phyloP scores from a whole-genome alignment of 2,329 filamentous ascomycete species.

The Phialophora expanda region DNA sequence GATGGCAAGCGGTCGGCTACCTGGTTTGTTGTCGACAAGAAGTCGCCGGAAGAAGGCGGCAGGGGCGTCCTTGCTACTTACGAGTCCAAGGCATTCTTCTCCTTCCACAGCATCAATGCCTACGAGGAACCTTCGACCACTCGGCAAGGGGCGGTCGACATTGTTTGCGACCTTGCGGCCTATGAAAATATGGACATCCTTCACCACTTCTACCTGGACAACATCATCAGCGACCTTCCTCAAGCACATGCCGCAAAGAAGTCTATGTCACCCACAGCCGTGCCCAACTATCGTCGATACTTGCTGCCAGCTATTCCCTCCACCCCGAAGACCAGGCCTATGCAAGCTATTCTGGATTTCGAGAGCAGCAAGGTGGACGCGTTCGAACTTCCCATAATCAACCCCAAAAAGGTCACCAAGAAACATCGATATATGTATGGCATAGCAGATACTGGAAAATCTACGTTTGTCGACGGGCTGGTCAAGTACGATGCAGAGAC shows the following conservation, averaged over 20 bases:
- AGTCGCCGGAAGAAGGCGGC: constrained; percentile 48
- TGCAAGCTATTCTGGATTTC: constrained; percentile 35
- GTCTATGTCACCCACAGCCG: constrained; percentile 43
- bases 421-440: constrained; percentile 59
- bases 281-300: constrained; percentile 45
- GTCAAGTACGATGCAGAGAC: constrained; percentile 59
- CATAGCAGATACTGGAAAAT: constrained; percentile 52
- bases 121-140: constrained; percentile 64
- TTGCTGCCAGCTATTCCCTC: constrained; percentile 46
- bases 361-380: constrained; percentile 23
- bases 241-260: constrained; percentile 54
- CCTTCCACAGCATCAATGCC: constrained; percentile 79
- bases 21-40: constrained; percentile 78
- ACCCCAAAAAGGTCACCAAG: constrained; percentile 51
- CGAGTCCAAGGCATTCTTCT: constrained; percentile 71
- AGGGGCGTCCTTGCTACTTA: constrained; percentile 72
- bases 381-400: constrained; percentile 58
- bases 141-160: constrained; percentile 53
- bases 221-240: constrained; percentile 63
- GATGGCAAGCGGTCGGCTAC: constrained; percentile 61
- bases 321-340: constrained; percentile 21
- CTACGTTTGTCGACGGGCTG: constrained; percentile 58
- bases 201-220: constrained; percentile 71
- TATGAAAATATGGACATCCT: constrained; percentile 71
- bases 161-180: constrained; percentile 69